These are phyloP conservation scores for Phytophthora nicotianae DNA, from an alignment of 352 stramenopile species.

Conservation along the genomic window DNA sequence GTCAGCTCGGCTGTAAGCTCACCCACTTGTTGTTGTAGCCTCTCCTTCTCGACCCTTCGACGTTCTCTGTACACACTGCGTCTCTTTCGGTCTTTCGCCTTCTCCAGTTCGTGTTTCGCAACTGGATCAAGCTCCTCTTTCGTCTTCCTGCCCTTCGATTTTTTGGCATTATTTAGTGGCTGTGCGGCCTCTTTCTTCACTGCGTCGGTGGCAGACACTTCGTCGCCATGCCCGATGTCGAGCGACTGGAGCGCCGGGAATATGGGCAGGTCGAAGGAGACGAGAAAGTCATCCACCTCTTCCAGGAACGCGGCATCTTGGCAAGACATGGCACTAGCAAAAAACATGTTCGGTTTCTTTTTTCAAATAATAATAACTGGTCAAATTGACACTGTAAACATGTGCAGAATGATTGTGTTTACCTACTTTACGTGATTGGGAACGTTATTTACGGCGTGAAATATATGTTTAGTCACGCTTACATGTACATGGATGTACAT, in stretches of 20 bases:
- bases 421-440: neutral
- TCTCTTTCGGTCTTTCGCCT: conserved; percentile 26
- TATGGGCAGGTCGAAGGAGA: conserved; percentile 26
- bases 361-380: neutral
- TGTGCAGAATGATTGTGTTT: conserved; percentile 13
- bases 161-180: neutral
- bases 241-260: conserved; percentile 12
- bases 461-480: conserved; percentile 6
- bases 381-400: neutral
- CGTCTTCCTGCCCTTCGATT: conserved; percentile 2
- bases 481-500: conserved; percentile 6
- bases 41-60: conserved; percentile 14
- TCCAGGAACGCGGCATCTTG: conserved; percentile 18
- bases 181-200: neutral
- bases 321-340: conserved; percentile 5
- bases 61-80: conserved; percentile 23
- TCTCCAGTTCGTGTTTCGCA: conserved; percentile 19
- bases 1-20: conserved; percentile 21
- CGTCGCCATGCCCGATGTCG: conserved; percentile 1
- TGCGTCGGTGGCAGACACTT: neutral
- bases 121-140: conserved; percentile 5
- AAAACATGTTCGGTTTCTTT: neutral
- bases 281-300: conserved; percentile 26
- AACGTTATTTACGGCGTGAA: neutral
- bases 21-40: conserved; percentile 20